These are phyloP conservation scores for Metschnikowia chrysomelidarum DNA, from an alignment of 805 yeast species.

Conservation along the genomic window DNA sequence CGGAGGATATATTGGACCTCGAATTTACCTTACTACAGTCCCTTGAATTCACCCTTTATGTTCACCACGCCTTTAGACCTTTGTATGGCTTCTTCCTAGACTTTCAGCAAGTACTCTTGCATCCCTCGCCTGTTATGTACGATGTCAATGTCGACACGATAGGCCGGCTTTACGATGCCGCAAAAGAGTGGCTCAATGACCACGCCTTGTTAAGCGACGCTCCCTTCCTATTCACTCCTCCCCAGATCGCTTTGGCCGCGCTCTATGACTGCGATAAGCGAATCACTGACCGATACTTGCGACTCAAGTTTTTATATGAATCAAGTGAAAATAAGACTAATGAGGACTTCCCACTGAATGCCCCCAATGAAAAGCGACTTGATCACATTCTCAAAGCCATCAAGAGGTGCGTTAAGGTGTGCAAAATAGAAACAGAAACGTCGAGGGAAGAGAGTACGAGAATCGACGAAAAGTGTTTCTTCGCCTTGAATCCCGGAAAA, in stretches of 20 bases:
- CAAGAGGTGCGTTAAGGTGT: slow-evolving; percentile 45
- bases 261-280: slow-evolving; percentile 64
- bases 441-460: slow-evolving; percentile 59
- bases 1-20: slow-evolving; percentile 64
- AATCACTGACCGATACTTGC: slow-evolving; percentile 64
- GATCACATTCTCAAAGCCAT: slow-evolving; percentile 47
- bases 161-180: slow-evolving; percentile 68
- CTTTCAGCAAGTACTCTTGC: slow-evolving; percentile 57
- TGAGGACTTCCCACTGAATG: too few relatives aligned
- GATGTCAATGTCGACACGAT: slow-evolving; percentile 51
- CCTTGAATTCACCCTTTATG: slow-evolving; percentile 73
- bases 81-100: slow-evolving; percentile 95
- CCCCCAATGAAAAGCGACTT: slow-evolving; percentile 28
- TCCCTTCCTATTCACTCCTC: slow-evolving; percentile 79
- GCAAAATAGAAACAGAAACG: slow-evolving; percentile 43
- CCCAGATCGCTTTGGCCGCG: slow-evolving; percentile 91
- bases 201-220: slow-evolving; percentile 72
- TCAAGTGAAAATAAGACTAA: slow-evolving; percentile 8
- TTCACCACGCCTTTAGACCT: slow-evolving; percentile 87
- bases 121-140: slow-evolving; percentile 43
- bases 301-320: slow-evolving; percentile 50
- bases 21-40: slow-evolving; percentile 78
- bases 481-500: slow-evolving; percentile 57
- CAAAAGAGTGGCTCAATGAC: slow-evolving; percentile 62
- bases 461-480: slow-evolving; percentile 64